Conservation (phyloP, 1,284 basidiomycete species). For the Cutaneotrichosporon cavernicola region DNA sequence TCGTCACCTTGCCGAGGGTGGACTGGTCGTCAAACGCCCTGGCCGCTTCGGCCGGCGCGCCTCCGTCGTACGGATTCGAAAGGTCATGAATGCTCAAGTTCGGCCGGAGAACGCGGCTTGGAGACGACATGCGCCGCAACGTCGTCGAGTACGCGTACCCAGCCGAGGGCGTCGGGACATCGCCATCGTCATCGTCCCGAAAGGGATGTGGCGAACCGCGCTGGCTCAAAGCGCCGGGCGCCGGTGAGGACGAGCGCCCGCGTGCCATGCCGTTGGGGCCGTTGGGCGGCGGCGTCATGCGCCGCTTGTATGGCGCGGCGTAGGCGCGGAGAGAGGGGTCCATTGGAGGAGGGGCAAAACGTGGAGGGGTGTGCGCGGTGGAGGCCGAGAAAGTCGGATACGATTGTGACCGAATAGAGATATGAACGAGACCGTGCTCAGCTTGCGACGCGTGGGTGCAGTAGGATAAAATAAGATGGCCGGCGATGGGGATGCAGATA, state of each 20-base stretch:
- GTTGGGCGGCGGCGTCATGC: constrained; percentile 5
- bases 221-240: constrained; percentile 8
- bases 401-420: neutral
- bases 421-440: neutral
- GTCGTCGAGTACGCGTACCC: constrained; percentile 77
- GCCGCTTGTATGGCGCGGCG: constrained; percentile 18
- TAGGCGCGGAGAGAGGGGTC: constrained; percentile 8
- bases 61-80: constrained; percentile 21
- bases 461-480: neutral
- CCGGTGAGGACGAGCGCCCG: neutral
- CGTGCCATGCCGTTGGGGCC: neutral
- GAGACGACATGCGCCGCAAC: constrained; percentile 61
- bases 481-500: neutral
- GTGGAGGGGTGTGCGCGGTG: constrained; percentile 2
- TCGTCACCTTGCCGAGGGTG: constrained; percentile 6
- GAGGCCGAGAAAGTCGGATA: neutral
- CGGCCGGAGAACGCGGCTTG: constrained; percentile 18
- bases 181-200: neutral
- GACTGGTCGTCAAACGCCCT: constrained; percentile 20
- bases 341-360: neutral
- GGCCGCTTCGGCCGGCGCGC: constrained; percentile 2
- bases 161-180: neutral
- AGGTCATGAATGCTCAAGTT: constrained; percentile 13
- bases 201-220: neutral
- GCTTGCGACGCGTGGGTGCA: neutral